Percentiles rank a stretch among this genome's conserved stretches.
Conservation (phyloP, 169 alveolate genomes). For the Eimeria praecox region DNA sequence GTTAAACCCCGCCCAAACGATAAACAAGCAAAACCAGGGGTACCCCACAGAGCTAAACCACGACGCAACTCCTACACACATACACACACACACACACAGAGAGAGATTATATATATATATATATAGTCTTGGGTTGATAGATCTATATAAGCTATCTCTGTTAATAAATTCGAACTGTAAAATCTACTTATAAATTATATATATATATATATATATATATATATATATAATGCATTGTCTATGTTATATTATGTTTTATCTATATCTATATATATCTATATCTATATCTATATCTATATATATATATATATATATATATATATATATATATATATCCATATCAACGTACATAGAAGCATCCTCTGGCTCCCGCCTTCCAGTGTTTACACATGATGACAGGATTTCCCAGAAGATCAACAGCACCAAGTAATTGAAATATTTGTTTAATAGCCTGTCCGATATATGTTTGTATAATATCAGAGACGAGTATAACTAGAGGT, state of each 20-base stretch:
- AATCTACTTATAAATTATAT: too few relatives aligned
- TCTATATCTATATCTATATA: not conserved
- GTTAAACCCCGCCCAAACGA: slow-evolving; percentile 70
- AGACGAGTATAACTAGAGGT: slow-evolving; percentile 63
- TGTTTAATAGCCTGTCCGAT: slow-evolving; percentile 80
- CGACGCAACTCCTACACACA: slow-evolving; percentile 60
- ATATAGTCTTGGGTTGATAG: too few relatives aligned
- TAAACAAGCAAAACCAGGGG: slow-evolving; percentile 58
- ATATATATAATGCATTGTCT: not conserved
- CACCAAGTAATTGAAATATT: slow-evolving; percentile 75
- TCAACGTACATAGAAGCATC: slow-evolving; percentile 23
- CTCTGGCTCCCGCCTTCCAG: slow-evolving; percentile 76
- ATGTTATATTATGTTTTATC: too few relatives aligned
- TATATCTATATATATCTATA: too few relatives aligned
- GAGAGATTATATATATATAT: too few relatives aligned
- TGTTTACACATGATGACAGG: slow-evolving; percentile 78
- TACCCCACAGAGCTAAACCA: slow-evolving; percentile 13
- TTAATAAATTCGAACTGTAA: not conserved
- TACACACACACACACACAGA: too few relatives aligned
- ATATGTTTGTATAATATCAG: slow-evolving; percentile 70
- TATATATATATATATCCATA: not conserved
- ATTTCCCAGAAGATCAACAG: slow-evolving; percentile 78
- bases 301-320: not conserved
- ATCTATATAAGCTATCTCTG: too few relatives aligned
- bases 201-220: too few relatives aligned